These are phyloP conservation scores for Quercus suber DNA, from an alignment of 306 rosid genomes.

Conservation along the genomic window DNA sequence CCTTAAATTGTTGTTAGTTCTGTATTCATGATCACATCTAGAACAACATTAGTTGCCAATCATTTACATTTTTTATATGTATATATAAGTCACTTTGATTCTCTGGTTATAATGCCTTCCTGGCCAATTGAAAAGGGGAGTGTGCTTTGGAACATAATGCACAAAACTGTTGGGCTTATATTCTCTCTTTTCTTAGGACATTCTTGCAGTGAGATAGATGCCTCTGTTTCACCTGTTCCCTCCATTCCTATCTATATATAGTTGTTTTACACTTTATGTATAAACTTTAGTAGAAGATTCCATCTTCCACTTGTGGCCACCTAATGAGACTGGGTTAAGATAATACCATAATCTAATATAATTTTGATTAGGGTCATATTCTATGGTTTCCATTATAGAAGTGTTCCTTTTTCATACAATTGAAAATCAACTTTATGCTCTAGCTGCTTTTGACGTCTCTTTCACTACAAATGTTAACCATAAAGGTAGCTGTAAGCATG, in stretches of 20 bases:
- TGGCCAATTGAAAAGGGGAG: neutral
- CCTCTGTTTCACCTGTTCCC: neutral
- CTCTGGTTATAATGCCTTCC: neutral
- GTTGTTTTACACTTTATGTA: neutral
- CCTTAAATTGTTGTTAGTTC: neutral
- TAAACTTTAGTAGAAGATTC: neutral
- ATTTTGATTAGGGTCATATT: neutral
- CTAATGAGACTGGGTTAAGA: neutral
- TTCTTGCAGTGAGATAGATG: neutral
- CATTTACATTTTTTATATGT: neutral
- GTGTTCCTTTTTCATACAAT: too few relatives aligned
- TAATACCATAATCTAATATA: neutral
- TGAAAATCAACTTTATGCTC: neutral
- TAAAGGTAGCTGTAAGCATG: neutral
- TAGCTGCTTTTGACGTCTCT: neutral
- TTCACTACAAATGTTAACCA: neutral
- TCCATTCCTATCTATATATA: neutral
- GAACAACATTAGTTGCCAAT: neutral
- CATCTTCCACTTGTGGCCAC: neutral
- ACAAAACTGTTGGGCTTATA: neutral
- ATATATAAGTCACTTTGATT: neutral
- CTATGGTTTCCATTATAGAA: neutral
- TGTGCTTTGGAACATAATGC: too few relatives aligned
- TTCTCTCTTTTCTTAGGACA: neutral
- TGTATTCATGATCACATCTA: neutral